Conservation (phyloP, 2,329 filamentous ascomycete species). For the Helminthosporium solani region DNA sequence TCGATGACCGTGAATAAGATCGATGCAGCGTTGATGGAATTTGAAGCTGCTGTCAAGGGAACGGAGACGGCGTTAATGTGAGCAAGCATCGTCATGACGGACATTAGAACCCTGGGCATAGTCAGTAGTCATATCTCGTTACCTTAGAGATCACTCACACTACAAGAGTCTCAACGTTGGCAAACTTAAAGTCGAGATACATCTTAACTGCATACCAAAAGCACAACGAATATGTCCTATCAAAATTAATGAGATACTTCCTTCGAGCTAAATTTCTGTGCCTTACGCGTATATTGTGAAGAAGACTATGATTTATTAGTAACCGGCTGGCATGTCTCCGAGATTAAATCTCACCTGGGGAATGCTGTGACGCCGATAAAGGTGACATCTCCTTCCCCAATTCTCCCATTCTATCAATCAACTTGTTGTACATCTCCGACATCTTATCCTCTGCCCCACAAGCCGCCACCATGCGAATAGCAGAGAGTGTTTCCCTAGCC, state of each 20-base stretch:
- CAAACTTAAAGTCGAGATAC: slow-evolving; percentile 14
- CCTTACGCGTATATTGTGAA: slow-evolving; percentile 26
- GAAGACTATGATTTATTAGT: slow-evolving; percentile 14
- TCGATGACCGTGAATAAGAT: slow-evolving; percentile 29
- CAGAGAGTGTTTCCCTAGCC: slow-evolving; percentile 19
- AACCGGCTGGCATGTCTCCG: not conserved
- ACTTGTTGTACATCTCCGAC: slow-evolving; percentile 11
- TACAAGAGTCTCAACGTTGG: slow-evolving; percentile 18
- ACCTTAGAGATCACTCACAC: slow-evolving; percentile 11
- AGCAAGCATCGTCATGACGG: slow-evolving; percentile 25
- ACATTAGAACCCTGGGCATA: slow-evolving; percentile 22
- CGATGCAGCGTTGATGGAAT: slow-evolving; percentile 20
- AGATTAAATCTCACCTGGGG: slow-evolving; percentile 15
- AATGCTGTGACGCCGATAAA: slow-evolving; percentile 21
- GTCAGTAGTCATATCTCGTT: slow-evolving; percentile 1
- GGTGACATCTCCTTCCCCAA: slow-evolving; percentile 18
- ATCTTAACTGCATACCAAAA: slow-evolving; percentile 30
- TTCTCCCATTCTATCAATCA: slow-evolving; percentile 8
- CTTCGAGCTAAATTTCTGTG: not conserved
- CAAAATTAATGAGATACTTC: slow-evolving; percentile 1
- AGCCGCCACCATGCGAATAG: slow-evolving; percentile 27
- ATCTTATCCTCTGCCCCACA: slow-evolving; percentile 26
- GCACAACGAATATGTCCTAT: slow-evolving; percentile 25
- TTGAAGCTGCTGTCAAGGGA: slow-evolving; percentile 17
- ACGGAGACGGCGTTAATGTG: slow-evolving; percentile 16